Conservation (phyloP, 1,139 yeast genomes). For the Yamadazyma oceani region DNA sequence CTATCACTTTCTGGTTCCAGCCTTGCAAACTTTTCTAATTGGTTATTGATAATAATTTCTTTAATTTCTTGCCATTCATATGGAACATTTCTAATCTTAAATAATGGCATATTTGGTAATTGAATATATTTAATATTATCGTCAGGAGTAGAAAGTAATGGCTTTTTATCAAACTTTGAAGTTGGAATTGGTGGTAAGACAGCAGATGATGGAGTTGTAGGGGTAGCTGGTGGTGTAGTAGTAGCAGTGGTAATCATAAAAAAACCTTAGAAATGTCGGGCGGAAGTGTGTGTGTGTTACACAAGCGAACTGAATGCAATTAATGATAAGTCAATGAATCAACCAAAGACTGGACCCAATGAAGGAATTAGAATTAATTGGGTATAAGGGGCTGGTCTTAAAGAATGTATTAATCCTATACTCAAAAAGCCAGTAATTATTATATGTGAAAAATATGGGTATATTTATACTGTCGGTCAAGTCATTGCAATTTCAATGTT, state of each 20-base stretch:
- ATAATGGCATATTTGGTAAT: conserved; percentile 42
- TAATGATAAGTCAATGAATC: too few species aligned
- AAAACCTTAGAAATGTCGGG: background rate
- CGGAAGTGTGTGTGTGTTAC: conserved; percentile 1
- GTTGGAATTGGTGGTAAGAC: conserved; percentile 2
- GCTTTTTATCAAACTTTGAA: background rate
- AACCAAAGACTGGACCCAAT: too few species aligned
- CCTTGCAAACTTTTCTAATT: conserved; percentile 42
- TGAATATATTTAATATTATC: conserved; percentile 21
- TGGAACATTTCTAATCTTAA: conserved; percentile 34
- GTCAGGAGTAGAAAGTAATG: conserved; percentile 3
- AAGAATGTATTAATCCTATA: too few species aligned
- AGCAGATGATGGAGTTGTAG: conserved; percentile 1
- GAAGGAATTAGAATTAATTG: background rate
- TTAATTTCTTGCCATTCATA: conserved; percentile 38
- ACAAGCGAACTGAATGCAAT: background rate
- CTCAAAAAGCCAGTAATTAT: background rate
- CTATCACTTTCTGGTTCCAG: conserved; percentile 31
- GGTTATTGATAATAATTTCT: conserved; percentile 31
- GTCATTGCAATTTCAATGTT: conserved; percentile 1
- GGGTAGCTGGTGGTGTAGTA: conserved; percentile 1
- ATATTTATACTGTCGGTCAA: background rate
- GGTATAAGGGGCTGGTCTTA: too few species aligned
- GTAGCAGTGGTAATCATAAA: background rate
- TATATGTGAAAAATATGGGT: too few species aligned